phyloP scores from a whole-genome alignment of 331 rosid species.

The Rhamnella rubrinervis region DNA sequence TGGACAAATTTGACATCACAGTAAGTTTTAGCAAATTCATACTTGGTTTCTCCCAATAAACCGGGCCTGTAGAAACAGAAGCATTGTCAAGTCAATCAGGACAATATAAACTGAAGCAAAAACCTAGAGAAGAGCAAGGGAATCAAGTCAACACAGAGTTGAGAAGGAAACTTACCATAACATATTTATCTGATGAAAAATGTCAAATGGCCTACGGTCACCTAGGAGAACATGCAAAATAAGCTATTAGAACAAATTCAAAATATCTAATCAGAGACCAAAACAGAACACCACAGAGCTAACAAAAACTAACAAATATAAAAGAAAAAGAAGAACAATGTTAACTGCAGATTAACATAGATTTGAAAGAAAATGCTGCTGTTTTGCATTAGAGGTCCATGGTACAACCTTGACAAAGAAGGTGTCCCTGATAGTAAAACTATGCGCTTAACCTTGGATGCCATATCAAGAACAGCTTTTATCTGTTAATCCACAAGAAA shows the following conservation, averaged over 20 bases:
- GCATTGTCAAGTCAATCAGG: conserved; percentile 19
- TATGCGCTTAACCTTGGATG: conserved; percentile 68
- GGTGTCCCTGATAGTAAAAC: conserved; percentile 95
- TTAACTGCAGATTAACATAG: conserved; percentile 16
- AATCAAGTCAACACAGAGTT: conserved; percentile 21
- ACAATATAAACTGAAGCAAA: conserved; percentile 15
- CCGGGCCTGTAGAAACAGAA: conserved; percentile 73
- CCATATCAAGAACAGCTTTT: conserved; percentile 79
- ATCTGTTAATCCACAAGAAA: conserved; percentile 50
- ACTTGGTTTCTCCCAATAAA: conserved; percentile 76
- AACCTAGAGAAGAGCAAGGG: conserved; percentile 11
- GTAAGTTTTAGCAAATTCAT: conserved; percentile 80
- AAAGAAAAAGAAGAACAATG: conserved; percentile 8
- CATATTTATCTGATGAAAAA: conserved; percentile 91
- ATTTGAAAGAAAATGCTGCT: conserved; percentile 20
- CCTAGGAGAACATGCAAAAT: conserved; percentile 73
- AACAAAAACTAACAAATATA: conserved; percentile 6
- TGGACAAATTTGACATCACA: conserved; percentile 58
- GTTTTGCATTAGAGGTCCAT: conserved; percentile 23
- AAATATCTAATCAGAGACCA: conserved; percentile 13
- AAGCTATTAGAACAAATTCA: conserved; percentile 37
- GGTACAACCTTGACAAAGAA: conserved; percentile 89
- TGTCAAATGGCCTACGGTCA: conserved; percentile 91
- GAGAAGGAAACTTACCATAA: conserved; percentile 70
- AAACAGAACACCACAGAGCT: conserved; percentile 20